Conservation (phyloP, 2,329 filamentous ascomycete species). For the Neofusicoccum ribis region DNA sequence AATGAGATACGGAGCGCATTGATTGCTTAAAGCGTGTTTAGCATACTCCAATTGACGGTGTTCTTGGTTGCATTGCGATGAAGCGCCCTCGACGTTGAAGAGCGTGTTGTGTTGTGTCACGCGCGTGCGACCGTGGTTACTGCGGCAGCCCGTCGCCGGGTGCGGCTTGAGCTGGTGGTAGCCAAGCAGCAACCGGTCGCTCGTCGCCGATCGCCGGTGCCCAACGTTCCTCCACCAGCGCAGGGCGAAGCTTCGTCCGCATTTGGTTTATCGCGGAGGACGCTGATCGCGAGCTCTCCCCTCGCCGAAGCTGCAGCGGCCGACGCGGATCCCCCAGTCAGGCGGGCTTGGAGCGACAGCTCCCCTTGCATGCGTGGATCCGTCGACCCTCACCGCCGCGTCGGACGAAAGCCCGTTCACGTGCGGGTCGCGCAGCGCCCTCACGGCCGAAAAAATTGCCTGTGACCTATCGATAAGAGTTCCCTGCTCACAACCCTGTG, state of each 20-base stretch:
- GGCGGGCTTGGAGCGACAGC: not conserved
- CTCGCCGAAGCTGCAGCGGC: not conserved
- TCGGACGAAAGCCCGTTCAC: constrained; percentile 13
- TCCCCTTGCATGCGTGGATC: constrained; percentile 10
- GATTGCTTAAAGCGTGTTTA: not conserved
- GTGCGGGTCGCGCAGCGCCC: not conserved
- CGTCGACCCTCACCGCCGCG: constrained; percentile 3
- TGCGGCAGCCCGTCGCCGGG: not conserved
- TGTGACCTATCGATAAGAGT: constrained; percentile 13
- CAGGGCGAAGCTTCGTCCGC: not conserved
- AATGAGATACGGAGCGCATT: constrained; percentile 19
- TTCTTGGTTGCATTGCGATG: not conserved
- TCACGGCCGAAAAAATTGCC: constrained; percentile 15
- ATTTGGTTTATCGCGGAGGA: not conserved
- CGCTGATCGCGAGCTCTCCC: constrained; percentile 10
- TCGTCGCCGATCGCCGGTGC: not conserved
- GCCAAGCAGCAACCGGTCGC: not conserved
- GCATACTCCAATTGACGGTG: constrained; percentile 4
- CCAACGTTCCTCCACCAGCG: not conserved
- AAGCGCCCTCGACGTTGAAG: not conserved
- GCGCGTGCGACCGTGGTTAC: not conserved
- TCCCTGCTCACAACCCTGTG: constrained; percentile 6
- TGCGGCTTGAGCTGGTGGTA: not conserved
- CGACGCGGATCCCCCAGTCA: constrained; percentile 10
- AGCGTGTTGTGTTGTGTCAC: too few species aligned